Evolutionary conservation across 768 basidiomycete genomes (phyloP), one percentile per base, ranked within the genome.

Genomic region (Pulveroboletus frians): DNA sequence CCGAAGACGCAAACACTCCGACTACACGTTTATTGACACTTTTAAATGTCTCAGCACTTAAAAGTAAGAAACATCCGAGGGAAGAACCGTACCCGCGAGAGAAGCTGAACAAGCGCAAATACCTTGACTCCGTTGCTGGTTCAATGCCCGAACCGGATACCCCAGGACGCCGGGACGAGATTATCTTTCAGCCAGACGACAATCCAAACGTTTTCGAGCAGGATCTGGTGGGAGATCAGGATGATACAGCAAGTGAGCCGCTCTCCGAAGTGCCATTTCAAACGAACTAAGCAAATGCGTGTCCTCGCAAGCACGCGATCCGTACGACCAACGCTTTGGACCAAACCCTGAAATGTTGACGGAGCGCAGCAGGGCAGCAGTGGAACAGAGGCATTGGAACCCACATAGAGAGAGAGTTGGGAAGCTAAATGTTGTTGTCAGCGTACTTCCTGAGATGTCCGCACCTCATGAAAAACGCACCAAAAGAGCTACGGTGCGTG

Each of bases 31-130:
- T 96, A 1, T 69, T 96, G 26, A 95, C 93, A 0, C 79, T 96
- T 1, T 75, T 96, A 5, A 97, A 96, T 63, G 88, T 93, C 3
- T 91, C 90, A 30, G 88, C 90, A 0, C 81, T 84, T 3, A 92
- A 84, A 61, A 69, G 78, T 3, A 72, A 73, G 26, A 90, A 85
- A 60, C 70, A 79, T 21, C 81, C 78, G 58, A 64, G 70, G 43
- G 62, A 77, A 21, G 73, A 76, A 20, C 26, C 53, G 0, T 58
- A 56, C 18, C 67, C 67, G 17, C 74, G 76, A 27, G 71, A 74
- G 58, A 91, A 90, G 62, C 73, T 88, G 41, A 89, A 90, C 72
- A 87, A 83, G 64, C 64, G 81, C 44, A 80, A 76, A 57, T 64
- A 69, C 18, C 63, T 73, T 51, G 62, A 61, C 44, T 70, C 76